A percentile compares a stretch with the other conserved stretches of the same genome.
Evolutionary conservation across 345 rosid species (phyloP).

Genomic region (Salix arbutifolia): DNA sequence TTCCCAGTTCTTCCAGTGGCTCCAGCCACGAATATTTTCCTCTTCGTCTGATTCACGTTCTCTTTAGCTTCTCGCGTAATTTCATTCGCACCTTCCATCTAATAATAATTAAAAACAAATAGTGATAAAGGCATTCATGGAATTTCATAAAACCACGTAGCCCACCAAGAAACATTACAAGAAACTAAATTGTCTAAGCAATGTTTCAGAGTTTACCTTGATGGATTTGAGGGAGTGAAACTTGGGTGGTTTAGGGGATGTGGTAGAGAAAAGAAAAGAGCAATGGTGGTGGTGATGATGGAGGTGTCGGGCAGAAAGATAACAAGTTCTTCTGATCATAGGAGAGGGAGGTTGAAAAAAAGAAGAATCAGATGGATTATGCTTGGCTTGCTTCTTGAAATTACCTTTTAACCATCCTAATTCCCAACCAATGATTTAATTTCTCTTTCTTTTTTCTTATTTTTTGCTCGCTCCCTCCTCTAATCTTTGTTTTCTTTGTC

Average conservation of each 20-base stretch:
- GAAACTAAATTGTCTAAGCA: not conserved
- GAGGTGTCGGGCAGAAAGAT: conserved; percentile 7
- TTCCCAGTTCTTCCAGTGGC: conserved; percentile 85
- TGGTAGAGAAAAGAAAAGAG: not conserved
- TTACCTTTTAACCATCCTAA: not conserved
- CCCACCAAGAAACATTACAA: not conserved
- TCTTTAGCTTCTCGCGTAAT: conserved; percentile 17
- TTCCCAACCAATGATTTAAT: not conserved
- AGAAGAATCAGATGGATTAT: not conserved
- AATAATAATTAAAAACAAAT: not conserved
- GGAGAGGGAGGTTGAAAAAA: conserved; percentile 20
- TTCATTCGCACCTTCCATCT: conserved; percentile 58
- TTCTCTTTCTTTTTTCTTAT: not conserved
- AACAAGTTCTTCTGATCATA: conserved; percentile 31
- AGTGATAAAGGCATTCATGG: not conserved
- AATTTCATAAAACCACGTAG: not conserved
- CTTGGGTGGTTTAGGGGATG: not conserved
- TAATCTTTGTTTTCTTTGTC: not conserved
- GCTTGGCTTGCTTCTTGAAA: not conserved
- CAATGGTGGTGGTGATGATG: not conserved
- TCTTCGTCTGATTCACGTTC: conserved; percentile 17
- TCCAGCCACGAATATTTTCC: conserved; percentile 84
- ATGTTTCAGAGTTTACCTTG: conserved; percentile 26
- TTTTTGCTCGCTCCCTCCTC: not conserved
- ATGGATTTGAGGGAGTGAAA: conserved; percentile 8